Percentiles rank a stretch among this genome's conserved stretches.
Conservation (phyloP, 1,139 yeast genomes). For the Blastobotrys illinoisensis region DNA sequence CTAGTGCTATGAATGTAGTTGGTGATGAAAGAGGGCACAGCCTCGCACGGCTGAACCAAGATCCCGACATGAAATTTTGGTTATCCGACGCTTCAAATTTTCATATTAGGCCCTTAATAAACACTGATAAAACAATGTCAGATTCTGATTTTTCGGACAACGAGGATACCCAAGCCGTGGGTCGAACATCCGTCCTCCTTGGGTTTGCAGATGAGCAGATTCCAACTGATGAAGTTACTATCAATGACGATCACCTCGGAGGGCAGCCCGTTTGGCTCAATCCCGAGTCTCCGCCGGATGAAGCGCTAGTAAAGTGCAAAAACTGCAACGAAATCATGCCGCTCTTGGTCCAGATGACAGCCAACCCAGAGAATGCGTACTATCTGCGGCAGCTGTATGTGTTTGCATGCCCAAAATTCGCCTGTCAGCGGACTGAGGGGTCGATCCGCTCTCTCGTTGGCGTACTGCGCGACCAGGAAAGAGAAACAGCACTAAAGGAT, state of each 20-base stretch:
- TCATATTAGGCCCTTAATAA: not conserved
- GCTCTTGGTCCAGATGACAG: slow-evolving; percentile 68
- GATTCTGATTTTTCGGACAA: slow-evolving; percentile 16
- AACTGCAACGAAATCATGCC: slow-evolving; percentile 60
- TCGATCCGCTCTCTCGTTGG: slow-evolving; percentile 72
- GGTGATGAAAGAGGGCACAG: not conserved
- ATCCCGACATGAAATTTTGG: slow-evolving; percentile 1
- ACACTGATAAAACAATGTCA: slow-evolving; percentile 15
- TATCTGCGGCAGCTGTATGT: slow-evolving; percentile 81
- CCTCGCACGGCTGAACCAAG: slow-evolving; percentile 1
- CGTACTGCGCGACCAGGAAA: slow-evolving; percentile 51
- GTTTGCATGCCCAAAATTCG: slow-evolving; percentile 61
- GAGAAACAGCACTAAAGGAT: slow-evolving; percentile 40
- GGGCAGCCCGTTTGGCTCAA: slow-evolving; percentile 64
- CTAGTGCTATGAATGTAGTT: not conserved
- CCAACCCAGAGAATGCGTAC: slow-evolving; percentile 58
- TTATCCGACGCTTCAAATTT: slow-evolving; percentile 4
- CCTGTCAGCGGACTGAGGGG: slow-evolving; percentile 65
- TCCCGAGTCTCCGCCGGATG: slow-evolving; percentile 50
- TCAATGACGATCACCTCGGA: slow-evolving; percentile 77
- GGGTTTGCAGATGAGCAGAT: slow-evolving; percentile 44
- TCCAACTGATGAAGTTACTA: slow-evolving; percentile 43
- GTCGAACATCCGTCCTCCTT: slow-evolving; percentile 50
- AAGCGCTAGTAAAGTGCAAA: slow-evolving; percentile 51
- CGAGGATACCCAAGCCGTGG: slow-evolving; percentile 20